phyloP scores from a whole-genome alignment of 495 filamentous ascomycete species.

The Penicillium daleae region DNA sequence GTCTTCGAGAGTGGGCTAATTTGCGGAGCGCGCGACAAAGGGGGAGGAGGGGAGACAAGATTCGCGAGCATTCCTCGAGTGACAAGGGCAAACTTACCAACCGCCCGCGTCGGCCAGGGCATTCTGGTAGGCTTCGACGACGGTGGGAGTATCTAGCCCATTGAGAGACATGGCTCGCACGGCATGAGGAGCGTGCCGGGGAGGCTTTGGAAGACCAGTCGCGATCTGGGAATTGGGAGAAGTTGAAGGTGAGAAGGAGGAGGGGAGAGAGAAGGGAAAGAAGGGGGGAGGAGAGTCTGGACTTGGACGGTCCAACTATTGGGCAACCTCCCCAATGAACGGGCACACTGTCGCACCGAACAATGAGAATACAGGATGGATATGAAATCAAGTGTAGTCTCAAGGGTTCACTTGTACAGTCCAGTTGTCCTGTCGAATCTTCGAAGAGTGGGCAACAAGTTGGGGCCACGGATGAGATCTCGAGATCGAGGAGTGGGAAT shows the following conservation, averaged over 20 bases:
- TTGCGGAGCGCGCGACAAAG: constrained; percentile 16
- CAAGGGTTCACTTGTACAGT: neutral
- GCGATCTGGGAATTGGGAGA: constrained; percentile 15
- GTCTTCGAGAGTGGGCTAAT: neutral
- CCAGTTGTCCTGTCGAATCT: too few relatives aligned
- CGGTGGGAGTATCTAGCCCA: constrained; percentile 81
- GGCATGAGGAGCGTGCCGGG: constrained; percentile 38
- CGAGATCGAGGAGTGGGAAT: constrained; percentile 19
- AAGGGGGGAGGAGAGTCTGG: constrained; percentile 19
- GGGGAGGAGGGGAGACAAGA: neutral
- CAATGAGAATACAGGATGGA: too few relatives aligned
- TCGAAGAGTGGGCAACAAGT: neutral
- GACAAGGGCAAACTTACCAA: constrained; percentile 69
- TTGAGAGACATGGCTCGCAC: constrained; percentile 86
- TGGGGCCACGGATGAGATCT: constrained; percentile 27
- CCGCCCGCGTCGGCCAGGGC: constrained; percentile 84
- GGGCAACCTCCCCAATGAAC: neutral
- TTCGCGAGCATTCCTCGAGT: constrained; percentile 3
- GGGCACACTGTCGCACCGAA: neutral
- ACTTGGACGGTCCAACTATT: constrained; percentile 5
- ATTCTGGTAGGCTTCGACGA: constrained; percentile 83
- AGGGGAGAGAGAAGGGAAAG: constrained; percentile 15
- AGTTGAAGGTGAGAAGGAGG: constrained; percentile 18
- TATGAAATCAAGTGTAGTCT: neutral
- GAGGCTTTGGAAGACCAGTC: constrained; percentile 8